Conservation (phyloP, 192 early-diverging fungal genomes). For the Rhizoclosmatium globosum region DNA sequence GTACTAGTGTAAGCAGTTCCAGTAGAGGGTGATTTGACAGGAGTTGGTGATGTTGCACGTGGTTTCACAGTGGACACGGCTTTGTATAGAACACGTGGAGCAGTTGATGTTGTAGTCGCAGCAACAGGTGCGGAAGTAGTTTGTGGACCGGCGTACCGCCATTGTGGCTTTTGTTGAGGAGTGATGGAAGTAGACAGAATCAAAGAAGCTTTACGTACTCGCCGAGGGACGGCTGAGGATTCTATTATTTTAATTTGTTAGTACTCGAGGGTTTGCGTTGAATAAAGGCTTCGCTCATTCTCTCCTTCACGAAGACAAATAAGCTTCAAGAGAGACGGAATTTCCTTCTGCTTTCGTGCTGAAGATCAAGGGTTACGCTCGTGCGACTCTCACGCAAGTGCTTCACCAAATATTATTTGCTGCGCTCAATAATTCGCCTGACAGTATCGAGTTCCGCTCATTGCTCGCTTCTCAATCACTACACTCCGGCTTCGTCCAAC, state of each 20-base stretch:
- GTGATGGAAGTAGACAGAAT: slow-evolving; percentile 35
- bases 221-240: not conserved
- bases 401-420: too few species aligned
- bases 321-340: too few species aligned
- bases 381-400: too few species aligned
- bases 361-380: too few species aligned
- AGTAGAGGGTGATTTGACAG: not conserved
- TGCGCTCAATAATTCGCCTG: too few species aligned
- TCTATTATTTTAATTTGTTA: not conserved
- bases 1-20: slow-evolving; percentile 21
- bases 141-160: slow-evolving; percentile 15
- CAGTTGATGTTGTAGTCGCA: not conserved
- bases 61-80: slow-evolving; percentile 14
- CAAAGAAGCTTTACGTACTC: slow-evolving; percentile 26
- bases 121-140: not conserved
- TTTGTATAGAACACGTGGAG: slow-evolving; percentile 29
- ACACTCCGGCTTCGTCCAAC: too few species aligned
- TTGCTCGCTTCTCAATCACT: too few species aligned
- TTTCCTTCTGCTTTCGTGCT: too few species aligned
- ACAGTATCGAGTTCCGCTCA: too few species aligned
- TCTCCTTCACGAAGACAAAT: too few species aligned
- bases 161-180: slow-evolving; percentile 31
- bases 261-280: not conserved
- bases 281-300: not conserved
- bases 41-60: not conserved